These are phyloP conservation scores for Sclerospora graminicola DNA, from an alignment of 352 stramenopile species.

Conservation along the genomic window DNA sequence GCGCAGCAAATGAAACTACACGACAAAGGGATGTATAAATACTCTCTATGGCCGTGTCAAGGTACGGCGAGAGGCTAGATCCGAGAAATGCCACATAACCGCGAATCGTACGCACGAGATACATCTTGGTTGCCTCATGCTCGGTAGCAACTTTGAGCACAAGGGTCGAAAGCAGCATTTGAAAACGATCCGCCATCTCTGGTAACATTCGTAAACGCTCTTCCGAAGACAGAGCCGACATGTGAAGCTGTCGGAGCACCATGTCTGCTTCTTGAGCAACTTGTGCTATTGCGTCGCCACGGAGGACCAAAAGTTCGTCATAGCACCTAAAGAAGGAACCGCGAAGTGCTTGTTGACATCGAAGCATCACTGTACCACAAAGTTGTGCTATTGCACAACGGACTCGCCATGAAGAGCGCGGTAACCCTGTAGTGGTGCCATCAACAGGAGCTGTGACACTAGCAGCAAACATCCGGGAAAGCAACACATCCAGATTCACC, in stretches of 20 bases:
- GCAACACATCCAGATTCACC: constrained; percentile 52
- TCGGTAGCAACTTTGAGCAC: constrained; percentile 49
- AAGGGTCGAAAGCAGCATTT: constrained; percentile 61
- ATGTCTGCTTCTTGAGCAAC: constrained; percentile 16
- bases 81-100: constrained; percentile 56
- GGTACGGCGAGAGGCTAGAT: constrained; percentile 20
- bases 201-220: constrained; percentile 55
- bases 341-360: constrained; percentile 36
- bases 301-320: constrained; percentile 67
- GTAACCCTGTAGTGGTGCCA: constrained; percentile 18
- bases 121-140: constrained; percentile 42
- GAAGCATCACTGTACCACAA: constrained; percentile 42
- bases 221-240: constrained; percentile 20
- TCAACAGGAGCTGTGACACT: constrained; percentile 12
- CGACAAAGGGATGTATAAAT: constrained; percentile 38
- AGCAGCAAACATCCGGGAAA: constrained; percentile 47
- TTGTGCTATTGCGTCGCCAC: constrained; percentile 36
- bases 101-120: constrained; percentile 54
- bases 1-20: constrained; percentile 45
- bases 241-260: constrained; percentile 22
- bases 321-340: constrained; percentile 65
- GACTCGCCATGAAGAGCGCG: constrained; percentile 53
- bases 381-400: constrained; percentile 46
- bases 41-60: constrained; percentile 42
- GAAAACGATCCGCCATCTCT: constrained; percentile 51